A percentile compares a stretch with the other conserved stretches of the same genome.
Evolutionary conservation across 1,284 basidiomycete genomes (phyloP).

Genomic region (Microbotryomycetes sp.): DNA sequence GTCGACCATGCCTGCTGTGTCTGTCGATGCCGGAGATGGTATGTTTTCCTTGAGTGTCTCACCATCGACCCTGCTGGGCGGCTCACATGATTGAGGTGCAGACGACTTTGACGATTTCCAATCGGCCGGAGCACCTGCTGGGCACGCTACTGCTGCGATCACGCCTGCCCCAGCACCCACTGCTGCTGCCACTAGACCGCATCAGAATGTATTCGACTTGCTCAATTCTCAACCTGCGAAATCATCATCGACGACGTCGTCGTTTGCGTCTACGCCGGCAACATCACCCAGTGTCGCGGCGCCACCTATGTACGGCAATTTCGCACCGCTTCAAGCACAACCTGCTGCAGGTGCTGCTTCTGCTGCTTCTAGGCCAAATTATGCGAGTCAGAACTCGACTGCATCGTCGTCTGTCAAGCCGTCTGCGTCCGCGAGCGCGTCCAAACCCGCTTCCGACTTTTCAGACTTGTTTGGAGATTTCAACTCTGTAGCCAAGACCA

Average conservation of each 20-base stretch:
- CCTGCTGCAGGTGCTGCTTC: no score
- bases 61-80: not conserved
- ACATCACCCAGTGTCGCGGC: slow-evolving; percentile 32
- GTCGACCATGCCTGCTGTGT: slow-evolving; percentile 35
- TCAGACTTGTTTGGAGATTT: slow-evolving; percentile 22
- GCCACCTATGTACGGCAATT: slow-evolving; percentile 10
- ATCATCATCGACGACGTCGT: slow-evolving; percentile 15
- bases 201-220: slow-evolving; percentile 47
- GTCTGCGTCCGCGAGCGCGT: not conserved
- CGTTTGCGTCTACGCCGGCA: slow-evolving; percentile 31
- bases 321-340: slow-evolving; percentile 9
- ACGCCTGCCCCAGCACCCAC: slow-evolving; percentile 30
- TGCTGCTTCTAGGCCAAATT: not conserved
- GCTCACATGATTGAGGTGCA: not conserved
- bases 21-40: slow-evolving; percentile 24
- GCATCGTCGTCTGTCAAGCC: not conserved
- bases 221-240: slow-evolving; percentile 41
- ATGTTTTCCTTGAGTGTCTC: not conserved
- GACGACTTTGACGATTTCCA: slow-evolving; percentile 93
- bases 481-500: not conserved
- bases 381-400: not conserved
- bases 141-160: slow-evolving; percentile 36
- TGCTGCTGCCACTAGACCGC: slow-evolving; percentile 8
- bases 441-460: slow-evolving; percentile 19
- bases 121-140: slow-evolving; percentile 53